Base-by-base conservation (phyloP, 768 basidiomycete genomes). In the Collybia nuda region DNA sequence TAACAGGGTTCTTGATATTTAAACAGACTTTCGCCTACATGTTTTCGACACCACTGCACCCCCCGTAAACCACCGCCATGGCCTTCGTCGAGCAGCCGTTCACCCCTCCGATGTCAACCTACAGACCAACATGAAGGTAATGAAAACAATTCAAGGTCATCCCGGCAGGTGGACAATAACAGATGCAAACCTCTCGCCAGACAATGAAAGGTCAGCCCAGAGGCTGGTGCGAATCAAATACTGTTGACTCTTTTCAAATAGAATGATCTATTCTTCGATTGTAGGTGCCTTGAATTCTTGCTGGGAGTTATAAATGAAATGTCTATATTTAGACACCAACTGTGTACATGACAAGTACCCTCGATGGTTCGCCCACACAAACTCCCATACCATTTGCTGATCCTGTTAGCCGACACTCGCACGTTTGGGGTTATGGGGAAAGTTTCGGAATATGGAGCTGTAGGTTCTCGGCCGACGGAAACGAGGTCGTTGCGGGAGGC, bases 401-500 rank as follows among this genome's bases (percentile, higher is more conserved):
- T 55, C 68, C 75, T 49, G 55, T 73, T 63, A 65, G 64, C 48
- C 59, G 79, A 58, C 56, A 56, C 53, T 56, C 51, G 19, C 67
- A 62, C 15, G 54, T 67, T n/a, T 73, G 71, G 62, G 67, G 66
- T 18, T 71, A 72, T 23, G 67, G 74, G 6, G 79, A 80, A 32
- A 69, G 74, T 14, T 86, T 84, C 51, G 83, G 89, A 42, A 90
- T 98, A 47, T 99, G 91, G 86, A 93, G 90, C 55, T 93, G 96
- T 63, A 83, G 90, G 38, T 98, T 98, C 66, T 98, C 94, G 29
- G 93, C 95, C 6, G 96, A 98, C 60, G 95, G 93, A 0, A 91
- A 88, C 41, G 97, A 99, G 67, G 85, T 98, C 17, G 81, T 99
- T 39, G 96, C 96, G 23, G 96, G 96, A 11, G 94, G 92, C 2